Base-by-base conservation (phyloP, 208 protist genomes). In the Angomonas deanei region DNA sequence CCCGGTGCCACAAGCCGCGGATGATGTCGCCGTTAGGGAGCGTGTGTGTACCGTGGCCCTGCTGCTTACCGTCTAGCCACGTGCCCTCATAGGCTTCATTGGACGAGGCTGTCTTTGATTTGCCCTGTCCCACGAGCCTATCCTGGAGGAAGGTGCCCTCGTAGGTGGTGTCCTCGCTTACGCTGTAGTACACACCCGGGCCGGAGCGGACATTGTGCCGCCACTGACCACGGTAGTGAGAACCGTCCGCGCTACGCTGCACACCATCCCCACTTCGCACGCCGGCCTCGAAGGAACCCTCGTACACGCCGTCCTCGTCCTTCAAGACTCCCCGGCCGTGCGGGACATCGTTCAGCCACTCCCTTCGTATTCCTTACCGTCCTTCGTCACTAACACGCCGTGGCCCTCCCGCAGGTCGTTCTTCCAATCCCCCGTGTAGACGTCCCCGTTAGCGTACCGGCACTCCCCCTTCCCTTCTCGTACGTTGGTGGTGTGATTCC, bases 371-470 rank as follows among this genome's bases (percentile, higher is more conserved):
- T 32, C 5, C 32, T 70, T 61, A 2, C 61, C 61, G 13, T 67
- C 69, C 52, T 69, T 66, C 1, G 47, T 34, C 26, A 49, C 61
- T 13, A 67, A 23, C 28, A 53, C 57, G 21, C 92, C 92, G 42
- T 81, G 57, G 23, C 92, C 93, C 30, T 88, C 46, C 23, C 77
- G 78, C 70, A 76, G 54, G 63, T 90, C 88, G 17, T 67, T 19
- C 19, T 61, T 64, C 91, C 93, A 97, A 15, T 70, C 68, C 11
- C 93, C 93, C 19, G 76, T 76, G 72, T 97, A 97, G 23, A 77
- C 60, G 60, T 86, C 73, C 38, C 89, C 88, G 52, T 86, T 88
- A 32, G 67, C 79, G 11, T 38, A 58, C 13, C 8, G 5, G 64
- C 88, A 97, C 19, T 46, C 70, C 11, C 93, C 93, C 52, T 62